A percentile compares a stretch with the other conserved stretches of the same genome.
These are phyloP conservation scores for Prunus campanulata DNA, from an alignment of 306 rosid species.

Conservation along the genomic window DNA sequence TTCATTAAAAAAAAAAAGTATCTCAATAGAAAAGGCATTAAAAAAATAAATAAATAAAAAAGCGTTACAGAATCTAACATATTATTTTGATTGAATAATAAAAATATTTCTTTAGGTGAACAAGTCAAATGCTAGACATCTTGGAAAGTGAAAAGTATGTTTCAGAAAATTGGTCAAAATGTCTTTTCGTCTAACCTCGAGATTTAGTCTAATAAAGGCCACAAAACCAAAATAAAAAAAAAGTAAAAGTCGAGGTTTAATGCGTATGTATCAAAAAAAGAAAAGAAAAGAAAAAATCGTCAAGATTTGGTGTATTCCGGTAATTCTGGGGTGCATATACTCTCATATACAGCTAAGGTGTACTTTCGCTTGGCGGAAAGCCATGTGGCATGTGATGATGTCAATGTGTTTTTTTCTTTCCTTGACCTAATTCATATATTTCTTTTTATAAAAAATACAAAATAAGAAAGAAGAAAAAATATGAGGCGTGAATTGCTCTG, in stretches of 20 bases:
- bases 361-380: neutral
- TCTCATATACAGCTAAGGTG: neutral
- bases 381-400: conserved; percentile 4
- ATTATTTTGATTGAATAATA: too few relatives aligned
- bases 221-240: neutral
- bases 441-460: too few relatives aligned
- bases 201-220: neutral
- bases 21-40: too few relatives aligned
- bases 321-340: neutral
- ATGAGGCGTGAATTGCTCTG: neutral
- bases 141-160: neutral
- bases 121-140: neutral
- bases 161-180: neutral
- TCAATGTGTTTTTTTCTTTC: neutral
- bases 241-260: neutral
- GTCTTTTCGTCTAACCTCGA: neutral
- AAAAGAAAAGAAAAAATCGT: neutral
- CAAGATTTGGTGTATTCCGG: neutral
- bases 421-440: neutral
- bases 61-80: too few relatives aligned
- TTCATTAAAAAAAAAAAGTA: too few relatives aligned
- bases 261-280: neutral
- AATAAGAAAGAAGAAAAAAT: neutral
- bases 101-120: too few relatives aligned
- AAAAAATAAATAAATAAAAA: too few relatives aligned